Evolutionary conservation across 441 rosid species (phyloP).

Genomic region (Aleurites moluccanus): DNA sequence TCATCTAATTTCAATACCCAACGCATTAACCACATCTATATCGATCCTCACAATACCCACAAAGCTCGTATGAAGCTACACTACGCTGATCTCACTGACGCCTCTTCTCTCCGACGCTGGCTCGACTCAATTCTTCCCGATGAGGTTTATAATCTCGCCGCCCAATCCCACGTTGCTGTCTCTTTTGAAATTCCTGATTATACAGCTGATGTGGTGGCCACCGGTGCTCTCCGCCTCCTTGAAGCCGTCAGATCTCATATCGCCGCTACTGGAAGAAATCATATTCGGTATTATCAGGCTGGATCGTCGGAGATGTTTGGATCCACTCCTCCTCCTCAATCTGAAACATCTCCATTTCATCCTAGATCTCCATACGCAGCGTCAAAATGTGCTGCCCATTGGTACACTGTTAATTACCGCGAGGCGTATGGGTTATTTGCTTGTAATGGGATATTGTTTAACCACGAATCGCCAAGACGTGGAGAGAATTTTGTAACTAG

Average conservation of each 20-base stretch:
- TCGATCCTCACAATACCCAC: constrained; percentile 77
- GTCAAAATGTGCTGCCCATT: constrained; percentile 81
- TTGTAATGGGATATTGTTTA: constrained; percentile 79
- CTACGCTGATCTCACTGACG: constrained; percentile 82
- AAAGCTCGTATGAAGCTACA: constrained; percentile 92
- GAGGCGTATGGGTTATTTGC: constrained; percentile 80
- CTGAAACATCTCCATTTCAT: constrained; percentile 66
- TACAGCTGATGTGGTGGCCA: constrained; percentile 66
- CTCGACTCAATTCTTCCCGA: constrained; percentile 72
- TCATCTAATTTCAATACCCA: constrained; percentile 91
- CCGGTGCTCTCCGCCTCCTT: constrained; percentile 76
- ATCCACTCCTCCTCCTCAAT: constrained; percentile 74
- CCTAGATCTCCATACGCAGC: constrained; percentile 87
- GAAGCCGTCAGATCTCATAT: constrained; percentile 82
- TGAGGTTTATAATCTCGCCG: constrained; percentile 85
- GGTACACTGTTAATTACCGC: constrained; percentile 87
- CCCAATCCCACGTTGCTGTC: constrained; percentile 84
- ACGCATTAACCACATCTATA: constrained; percentile 84
- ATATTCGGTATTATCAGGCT: constrained; percentile 76
- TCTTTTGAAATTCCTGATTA: constrained; percentile 88
- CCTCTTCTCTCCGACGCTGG: constrained; percentile 91
- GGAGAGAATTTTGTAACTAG: no score
- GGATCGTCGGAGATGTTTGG: constrained; percentile 92
- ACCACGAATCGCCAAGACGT: constrained; percentile 82
- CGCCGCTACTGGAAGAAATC: constrained; percentile 53